Evolutionary conservation across 768 basidiomycete species (phyloP).

Genomic region (Mrakia frigida): DNA sequence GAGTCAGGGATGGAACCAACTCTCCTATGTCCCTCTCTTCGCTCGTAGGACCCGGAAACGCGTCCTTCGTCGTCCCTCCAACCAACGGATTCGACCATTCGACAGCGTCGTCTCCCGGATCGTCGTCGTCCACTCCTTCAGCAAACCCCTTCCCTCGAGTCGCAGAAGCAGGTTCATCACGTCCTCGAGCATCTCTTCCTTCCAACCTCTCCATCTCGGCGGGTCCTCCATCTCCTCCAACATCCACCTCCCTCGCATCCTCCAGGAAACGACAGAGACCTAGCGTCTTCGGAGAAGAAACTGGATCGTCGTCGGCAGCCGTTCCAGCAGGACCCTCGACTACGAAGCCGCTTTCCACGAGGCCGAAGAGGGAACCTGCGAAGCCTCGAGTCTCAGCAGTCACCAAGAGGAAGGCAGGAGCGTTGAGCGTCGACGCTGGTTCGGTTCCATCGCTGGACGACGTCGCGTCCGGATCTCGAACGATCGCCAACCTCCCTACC

Average conservation of each 20-base stretch:
- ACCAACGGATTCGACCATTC: neutral
- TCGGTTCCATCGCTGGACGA: neutral
- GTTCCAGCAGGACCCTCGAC: neutral
- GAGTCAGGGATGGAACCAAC: neutral
- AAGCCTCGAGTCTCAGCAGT: neutral
- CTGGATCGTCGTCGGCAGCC: neutral
- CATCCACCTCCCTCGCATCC: neutral
- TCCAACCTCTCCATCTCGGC: neutral
- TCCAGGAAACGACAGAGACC: neutral
- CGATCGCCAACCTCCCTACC: neutral
- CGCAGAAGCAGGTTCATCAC: constrained; percentile 5
- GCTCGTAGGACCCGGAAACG: neutral
- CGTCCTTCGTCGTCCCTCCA: neutral
- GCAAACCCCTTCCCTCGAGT: neutral
- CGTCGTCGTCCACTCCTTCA: neutral
- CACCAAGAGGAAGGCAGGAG: neutral
- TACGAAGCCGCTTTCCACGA: neutral
- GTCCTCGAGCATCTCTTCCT: neutral
- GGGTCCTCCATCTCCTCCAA: neutral
- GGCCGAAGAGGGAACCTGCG: neutral
- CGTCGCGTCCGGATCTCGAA: neutral
- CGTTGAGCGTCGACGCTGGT: neutral
- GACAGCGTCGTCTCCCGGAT: neutral
- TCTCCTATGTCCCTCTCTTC: neutral
- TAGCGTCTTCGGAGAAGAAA: neutral